Percentiles rank a stretch among this genome's conserved stretches.
Conservation (phyloP, 305 asterid species). For the Salvia sclarea region DNA sequence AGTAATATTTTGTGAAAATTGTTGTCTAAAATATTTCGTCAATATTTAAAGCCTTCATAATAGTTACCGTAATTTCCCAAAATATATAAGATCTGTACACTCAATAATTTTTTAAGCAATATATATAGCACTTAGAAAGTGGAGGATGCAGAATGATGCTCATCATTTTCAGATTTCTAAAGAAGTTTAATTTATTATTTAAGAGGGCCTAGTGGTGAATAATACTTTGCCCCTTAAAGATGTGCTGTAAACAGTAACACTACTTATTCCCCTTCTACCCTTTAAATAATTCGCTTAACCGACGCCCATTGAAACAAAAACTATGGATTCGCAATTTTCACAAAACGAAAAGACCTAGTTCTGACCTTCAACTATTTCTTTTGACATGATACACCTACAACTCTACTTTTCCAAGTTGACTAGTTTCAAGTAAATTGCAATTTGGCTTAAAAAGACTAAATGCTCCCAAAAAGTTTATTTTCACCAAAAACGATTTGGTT, state of each 20-base stretch:
- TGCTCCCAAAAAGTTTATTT: background rate
- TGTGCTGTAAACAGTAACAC: background rate
- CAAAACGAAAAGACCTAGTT: background rate
- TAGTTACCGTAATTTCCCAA: no score
- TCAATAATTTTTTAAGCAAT: no score
- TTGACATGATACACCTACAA: background rate
- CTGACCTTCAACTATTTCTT: background rate
- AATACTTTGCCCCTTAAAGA: background rate
- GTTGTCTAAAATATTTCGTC: no score
- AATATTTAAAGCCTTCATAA: no score
- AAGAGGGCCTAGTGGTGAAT: slow-evolving; percentile 3
- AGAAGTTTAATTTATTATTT: background rate
- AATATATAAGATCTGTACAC: no score
- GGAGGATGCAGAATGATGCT: background rate
- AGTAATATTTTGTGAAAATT: no score
- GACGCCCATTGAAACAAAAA: background rate
- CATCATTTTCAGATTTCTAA: background rate
- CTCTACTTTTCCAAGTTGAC: background rate
- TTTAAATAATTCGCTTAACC: background rate
- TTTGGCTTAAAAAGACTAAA: background rate
- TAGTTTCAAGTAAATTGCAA: background rate
- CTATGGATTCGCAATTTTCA: background rate
- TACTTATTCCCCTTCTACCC: background rate
- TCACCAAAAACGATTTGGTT: background rate
- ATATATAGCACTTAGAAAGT: background rate